These are phyloP conservation scores for Caryopteris hybrid DNA, from an alignment of 305 asterid genomes.

Conservation along the genomic window DNA sequence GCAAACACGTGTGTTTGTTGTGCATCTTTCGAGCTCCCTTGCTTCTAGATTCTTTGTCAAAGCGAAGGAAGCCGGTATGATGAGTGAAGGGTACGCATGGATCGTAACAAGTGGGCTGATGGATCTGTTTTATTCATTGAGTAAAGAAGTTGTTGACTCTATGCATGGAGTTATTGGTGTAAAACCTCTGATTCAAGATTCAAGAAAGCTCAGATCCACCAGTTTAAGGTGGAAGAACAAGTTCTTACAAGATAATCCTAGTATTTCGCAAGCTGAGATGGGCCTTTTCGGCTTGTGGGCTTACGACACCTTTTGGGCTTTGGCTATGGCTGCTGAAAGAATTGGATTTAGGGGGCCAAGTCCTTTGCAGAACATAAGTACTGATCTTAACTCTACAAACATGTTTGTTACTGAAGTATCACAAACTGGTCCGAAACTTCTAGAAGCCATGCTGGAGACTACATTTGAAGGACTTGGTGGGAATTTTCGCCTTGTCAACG, in stretches of 20 bases:
- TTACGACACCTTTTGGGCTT: slow-evolving; percentile 33
- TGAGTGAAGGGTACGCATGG: slow-evolving; percentile 50
- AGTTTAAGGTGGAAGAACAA: slow-evolving; percentile 9
- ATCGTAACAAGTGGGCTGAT: slow-evolving; percentile 37
- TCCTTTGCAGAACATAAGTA: slow-evolving; percentile 15
- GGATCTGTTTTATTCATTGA: slow-evolving; percentile 28
- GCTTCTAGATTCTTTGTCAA: slow-evolving; percentile 41
- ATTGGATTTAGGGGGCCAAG: slow-evolving; percentile 4
- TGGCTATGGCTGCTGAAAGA: slow-evolving; percentile 46
- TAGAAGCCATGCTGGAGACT: slow-evolving; percentile 20
- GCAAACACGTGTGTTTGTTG: slow-evolving; percentile 23
- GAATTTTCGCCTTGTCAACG: slow-evolving; percentile 19
- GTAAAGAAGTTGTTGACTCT: slow-evolving; percentile 21
- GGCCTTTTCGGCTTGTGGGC: slow-evolving; percentile 19
- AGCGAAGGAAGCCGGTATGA: slow-evolving; percentile 47
- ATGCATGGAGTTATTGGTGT: slow-evolving; percentile 59
- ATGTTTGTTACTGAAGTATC: slow-evolving; percentile 23
- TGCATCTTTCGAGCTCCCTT: slow-evolving; percentile 9
- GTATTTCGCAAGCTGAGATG: not conserved
- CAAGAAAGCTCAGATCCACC: slow-evolving; percentile 21
- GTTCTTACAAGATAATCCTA: not conserved
- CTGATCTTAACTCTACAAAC: slow-evolving; percentile 13
- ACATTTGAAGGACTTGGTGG: slow-evolving; percentile 20
- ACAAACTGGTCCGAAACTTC: slow-evolving; percentile 32
- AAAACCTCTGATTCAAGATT: slow-evolving; percentile 33